Conservation (phyloP, 192 early-diverging fungal genomes). For the Anaeromyces robustus region DNA sequence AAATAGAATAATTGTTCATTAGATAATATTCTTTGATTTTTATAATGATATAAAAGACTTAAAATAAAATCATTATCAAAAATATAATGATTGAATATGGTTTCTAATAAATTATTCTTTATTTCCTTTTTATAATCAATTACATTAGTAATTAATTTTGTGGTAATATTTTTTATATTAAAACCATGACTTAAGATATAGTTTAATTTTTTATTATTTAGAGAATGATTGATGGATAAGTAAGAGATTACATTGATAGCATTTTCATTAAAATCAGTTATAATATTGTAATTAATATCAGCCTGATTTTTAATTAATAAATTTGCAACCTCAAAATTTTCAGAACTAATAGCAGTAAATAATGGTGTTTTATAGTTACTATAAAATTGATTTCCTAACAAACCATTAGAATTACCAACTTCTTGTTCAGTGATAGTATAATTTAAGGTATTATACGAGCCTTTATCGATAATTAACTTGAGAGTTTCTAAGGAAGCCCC, state of each 20-base stretch:
- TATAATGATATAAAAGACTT: background rate
- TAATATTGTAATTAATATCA: background rate
- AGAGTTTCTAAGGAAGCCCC: no score
- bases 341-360: background rate
- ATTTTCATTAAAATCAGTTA: background rate
- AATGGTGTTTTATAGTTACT: background rate
- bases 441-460: no score
- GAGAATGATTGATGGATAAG: background rate
- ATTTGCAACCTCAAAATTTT: background rate
- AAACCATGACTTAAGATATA: background rate
- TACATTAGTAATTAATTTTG: background rate
- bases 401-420: no score
- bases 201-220: background rate
- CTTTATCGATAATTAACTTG: no score
- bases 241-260: background rate
- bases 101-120: background rate
- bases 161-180: background rate
- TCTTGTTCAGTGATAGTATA: no score
- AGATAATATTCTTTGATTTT: background rate
- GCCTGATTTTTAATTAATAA: background rate
- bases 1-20: background rate
- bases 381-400: no score
- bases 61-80: background rate
- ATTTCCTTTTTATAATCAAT: background rate
- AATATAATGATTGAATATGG: background rate